Evolutionary conservation across 225 moss, liverwort and hornwort species (phyloP).

Genomic region (Pseudisothecium myosuroides): DNA sequence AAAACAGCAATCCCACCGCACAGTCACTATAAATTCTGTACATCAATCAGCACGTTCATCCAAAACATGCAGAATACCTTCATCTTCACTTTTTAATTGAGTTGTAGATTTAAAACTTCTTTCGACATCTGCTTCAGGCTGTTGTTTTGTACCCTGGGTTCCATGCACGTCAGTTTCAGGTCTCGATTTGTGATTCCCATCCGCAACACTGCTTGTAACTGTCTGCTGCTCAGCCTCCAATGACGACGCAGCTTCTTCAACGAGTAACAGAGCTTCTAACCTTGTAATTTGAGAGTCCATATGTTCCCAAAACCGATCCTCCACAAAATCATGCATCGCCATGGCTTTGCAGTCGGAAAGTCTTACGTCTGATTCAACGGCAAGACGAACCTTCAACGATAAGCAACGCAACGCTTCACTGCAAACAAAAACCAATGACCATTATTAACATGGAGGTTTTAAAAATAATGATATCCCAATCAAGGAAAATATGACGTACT

Average conservation of each 20-base stretch:
- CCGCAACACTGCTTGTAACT: not conserved
- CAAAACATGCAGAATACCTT: conserved; percentile 16
- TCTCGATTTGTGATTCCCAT: not conserved
- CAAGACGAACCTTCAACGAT: conserved; percentile 29
- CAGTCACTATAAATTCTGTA: not conserved
- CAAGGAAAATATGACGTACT: not conserved
- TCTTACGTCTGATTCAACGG: conserved; percentile 43
- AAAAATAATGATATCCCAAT: not conserved
- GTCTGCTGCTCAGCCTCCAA: conserved; percentile 16
- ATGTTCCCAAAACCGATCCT: conserved; percentile 25
- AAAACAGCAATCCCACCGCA: not conserved
- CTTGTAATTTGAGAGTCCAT: conserved; percentile 29
- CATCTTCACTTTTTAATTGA: conserved; percentile 12
- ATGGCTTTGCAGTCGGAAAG: conserved; percentile 49
- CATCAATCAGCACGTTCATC: not conserved
- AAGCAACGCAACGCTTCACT: conserved; percentile 31
- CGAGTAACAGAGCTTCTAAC: conserved; percentile 28
- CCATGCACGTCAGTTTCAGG: not conserved
- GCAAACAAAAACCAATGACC: conserved; percentile 1
- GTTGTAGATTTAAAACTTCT: not conserved
- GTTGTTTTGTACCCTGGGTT: not conserved
- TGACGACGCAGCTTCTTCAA: conserved; percentile 29
- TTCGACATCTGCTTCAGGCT: not conserved
- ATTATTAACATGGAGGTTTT: not conserved
- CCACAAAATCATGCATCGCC: conserved; percentile 1